Percentiles rank a stretch among this genome's conserved stretches.
Conservation (phyloP, 2,329 filamentous ascomycete species). For the Botryosphaeria dothidea region DNA sequence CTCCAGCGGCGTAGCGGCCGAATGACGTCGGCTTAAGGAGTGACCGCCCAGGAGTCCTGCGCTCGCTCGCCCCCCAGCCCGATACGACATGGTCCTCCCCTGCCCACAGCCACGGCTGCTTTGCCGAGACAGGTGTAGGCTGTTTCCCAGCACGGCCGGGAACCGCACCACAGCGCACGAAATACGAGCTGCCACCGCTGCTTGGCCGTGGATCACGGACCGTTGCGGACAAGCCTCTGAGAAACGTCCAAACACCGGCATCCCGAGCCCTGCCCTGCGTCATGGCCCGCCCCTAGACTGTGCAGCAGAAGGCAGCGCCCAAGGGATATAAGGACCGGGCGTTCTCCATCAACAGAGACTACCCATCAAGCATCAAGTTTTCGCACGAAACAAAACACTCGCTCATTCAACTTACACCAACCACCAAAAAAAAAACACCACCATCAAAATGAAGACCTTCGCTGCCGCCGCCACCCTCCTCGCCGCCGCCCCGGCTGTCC, state of each 20-base stretch:
- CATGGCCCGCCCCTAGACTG: slow-evolving; percentile 1
- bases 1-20: neutral
- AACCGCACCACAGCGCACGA: slow-evolving; percentile 7
- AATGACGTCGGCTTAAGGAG: slow-evolving; percentile 12
- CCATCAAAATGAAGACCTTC: slow-evolving; percentile 35
- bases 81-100: neutral
- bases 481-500: slow-evolving; percentile 24
- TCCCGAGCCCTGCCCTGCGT: neutral
- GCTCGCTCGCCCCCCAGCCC: neutral
- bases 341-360: neutral
- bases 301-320: neutral
- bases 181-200: slow-evolving; percentile 16
- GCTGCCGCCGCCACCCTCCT: slow-evolving; percentile 31
- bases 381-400: slow-evolving; percentile 2
- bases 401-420: neutral
- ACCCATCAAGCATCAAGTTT: neutral
- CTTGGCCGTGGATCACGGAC: neutral
- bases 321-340: neutral
- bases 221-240: neutral
- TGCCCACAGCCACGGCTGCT: slow-evolving; percentile 4
- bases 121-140: slow-evolving; percentile 10
- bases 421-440: neutral
- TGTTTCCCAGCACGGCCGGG: neutral
- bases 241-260: neutral
- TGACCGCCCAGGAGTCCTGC: too few species aligned